Percentiles rank a stretch among this genome's conserved stretches.
phyloP scores from a whole-genome alignment of 495 filamentous ascomycete species.

The Tuber microsphaerosporum region DNA sequence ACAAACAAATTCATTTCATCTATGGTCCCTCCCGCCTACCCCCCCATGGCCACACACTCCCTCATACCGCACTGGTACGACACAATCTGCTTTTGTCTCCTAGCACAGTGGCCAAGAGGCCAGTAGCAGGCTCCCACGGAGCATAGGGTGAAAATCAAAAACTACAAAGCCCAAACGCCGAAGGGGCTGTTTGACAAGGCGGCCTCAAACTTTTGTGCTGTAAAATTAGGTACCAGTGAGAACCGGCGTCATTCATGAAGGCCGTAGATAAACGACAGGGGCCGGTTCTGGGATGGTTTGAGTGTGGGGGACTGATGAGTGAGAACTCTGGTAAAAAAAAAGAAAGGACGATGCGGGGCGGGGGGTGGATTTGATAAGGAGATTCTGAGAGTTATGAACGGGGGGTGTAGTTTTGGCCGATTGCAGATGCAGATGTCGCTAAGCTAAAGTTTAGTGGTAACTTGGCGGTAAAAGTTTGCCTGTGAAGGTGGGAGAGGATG shows the following conservation, averaged over 20 bases:
- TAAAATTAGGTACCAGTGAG: background rate
- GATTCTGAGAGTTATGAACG: too few species aligned
- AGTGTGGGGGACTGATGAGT: background rate
- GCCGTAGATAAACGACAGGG: background rate
- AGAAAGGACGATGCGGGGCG: background rate
- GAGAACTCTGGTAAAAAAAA: background rate
- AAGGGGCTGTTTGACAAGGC: background rate
- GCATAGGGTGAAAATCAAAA: background rate
- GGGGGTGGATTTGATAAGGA: background rate
- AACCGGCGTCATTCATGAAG: background rate
- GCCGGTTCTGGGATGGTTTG: background rate
- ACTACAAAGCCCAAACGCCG: background rate
- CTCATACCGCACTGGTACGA: background rate
- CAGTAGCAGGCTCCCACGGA: too few species aligned
- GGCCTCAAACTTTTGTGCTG: too few species aligned
- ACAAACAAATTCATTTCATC: too few species aligned
- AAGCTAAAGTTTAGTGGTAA: too few species aligned
- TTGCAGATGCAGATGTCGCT: too few species aligned
- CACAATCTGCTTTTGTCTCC: background rate
- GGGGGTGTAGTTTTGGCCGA: too few species aligned
- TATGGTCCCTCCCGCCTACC: too few species aligned
- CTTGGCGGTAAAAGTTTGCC: too few species aligned
- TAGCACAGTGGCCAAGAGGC: background rate
- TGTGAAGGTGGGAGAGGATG: too few species aligned
- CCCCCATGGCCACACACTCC: too few species aligned